A percentile compares a stretch with the other conserved stretches of the same genome.
Evolutionary conservation across 1,284 basidiomycete genomes (phyloP).

Genomic region (Bjerkandera adusta): DNA sequence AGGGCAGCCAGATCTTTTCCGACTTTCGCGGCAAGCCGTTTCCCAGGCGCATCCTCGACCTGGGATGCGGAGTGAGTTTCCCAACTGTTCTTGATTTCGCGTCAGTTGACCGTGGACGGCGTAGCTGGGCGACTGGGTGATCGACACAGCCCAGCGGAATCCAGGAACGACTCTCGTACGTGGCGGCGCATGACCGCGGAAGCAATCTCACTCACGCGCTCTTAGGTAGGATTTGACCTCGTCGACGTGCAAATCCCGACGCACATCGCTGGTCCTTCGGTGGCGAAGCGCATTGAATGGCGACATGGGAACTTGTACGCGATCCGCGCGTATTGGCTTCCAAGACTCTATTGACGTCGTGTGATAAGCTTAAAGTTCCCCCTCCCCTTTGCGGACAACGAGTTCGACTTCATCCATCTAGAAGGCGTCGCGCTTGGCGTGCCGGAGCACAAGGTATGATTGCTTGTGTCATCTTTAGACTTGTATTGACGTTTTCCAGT

Average conservation of each 20-base stretch:
- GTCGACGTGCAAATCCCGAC: conserved; percentile 15
- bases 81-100: background rate
- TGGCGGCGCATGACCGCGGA: conserved; percentile 10
- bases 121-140: conserved; percentile 63
- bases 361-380: conserved; percentile 10
- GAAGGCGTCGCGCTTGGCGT: conserved; percentile 20
- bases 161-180: conserved; percentile 59
- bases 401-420: conserved; percentile 18
- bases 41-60: conserved; percentile 16
- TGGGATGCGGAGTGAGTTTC: conserved; percentile 14
- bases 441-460: conserved; percentile 24
- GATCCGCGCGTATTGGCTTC: background rate
- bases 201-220: background rate
- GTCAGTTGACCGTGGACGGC: conserved; percentile 1
- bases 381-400: conserved; percentile 15
- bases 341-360: background rate
- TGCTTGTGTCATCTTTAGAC: background rate
- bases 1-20: conserved; percentile 12
- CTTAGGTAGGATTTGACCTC: conserved; percentile 17
- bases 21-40: conserved; percentile 8
- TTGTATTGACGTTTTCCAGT: conserved; percentile 36
- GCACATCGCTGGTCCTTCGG: conserved; percentile 7
- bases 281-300: conserved; percentile 19
- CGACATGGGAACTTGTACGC: conserved; percentile 19
- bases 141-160: conserved; percentile 71